Conservation (phyloP, 257 asterid genomes). For the Cruciata laevipes region DNA sequence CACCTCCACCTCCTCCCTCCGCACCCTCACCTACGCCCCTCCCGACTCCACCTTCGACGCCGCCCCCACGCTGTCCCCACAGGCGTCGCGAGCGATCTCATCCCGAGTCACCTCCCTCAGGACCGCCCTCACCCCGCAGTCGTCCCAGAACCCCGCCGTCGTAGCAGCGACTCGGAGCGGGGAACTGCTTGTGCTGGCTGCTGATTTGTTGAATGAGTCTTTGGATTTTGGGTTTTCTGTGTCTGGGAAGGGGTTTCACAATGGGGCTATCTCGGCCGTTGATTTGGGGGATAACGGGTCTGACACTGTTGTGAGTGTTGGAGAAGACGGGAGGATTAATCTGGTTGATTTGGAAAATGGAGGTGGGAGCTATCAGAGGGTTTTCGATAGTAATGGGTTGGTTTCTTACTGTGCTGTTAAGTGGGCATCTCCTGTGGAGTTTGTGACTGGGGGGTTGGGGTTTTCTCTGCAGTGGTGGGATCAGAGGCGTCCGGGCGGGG, state of each 20-base stretch:
- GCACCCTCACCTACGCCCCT: conserved; percentile 38
- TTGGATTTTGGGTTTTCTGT: conserved; percentile 36
- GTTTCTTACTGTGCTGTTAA: conserved; percentile 64
- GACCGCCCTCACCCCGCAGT: conserved; percentile 23
- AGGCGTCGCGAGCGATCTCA: conserved; percentile 40
- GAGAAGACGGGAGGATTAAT: conserved; percentile 81
- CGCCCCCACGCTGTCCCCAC: conserved; percentile 23
- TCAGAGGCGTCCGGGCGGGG: conserved; percentile 66
- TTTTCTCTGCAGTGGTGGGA: conserved; percentile 94
- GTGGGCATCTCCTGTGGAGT: conserved; percentile 89
- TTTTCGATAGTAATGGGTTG: conserved; percentile 65
- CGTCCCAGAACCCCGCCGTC: conserved; percentile 40
- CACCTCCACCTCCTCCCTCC: conserved; percentile 52
- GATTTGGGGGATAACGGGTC: conserved; percentile 64
- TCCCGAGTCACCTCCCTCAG: conserved; percentile 57
- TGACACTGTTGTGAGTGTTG: conserved; percentile 72
- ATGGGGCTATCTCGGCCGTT: conserved; percentile 48
- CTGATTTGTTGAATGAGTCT: conserved; percentile 43
- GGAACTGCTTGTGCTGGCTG: conserved; percentile 38
- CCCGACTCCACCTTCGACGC: conserved; percentile 7
- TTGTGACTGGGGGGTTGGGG: conserved; percentile 83
- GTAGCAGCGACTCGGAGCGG: conserved; percentile 67
- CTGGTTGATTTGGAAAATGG: conserved; percentile 29
- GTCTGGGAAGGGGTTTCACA: conserved; percentile 47
- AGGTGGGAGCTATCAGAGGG: conserved; percentile 36